Evolutionary conservation across 164 flowering plant genomes (phyloP), one percentile per base, ranked within the genome.

Genomic region (Liquidambar formosana): DNA sequence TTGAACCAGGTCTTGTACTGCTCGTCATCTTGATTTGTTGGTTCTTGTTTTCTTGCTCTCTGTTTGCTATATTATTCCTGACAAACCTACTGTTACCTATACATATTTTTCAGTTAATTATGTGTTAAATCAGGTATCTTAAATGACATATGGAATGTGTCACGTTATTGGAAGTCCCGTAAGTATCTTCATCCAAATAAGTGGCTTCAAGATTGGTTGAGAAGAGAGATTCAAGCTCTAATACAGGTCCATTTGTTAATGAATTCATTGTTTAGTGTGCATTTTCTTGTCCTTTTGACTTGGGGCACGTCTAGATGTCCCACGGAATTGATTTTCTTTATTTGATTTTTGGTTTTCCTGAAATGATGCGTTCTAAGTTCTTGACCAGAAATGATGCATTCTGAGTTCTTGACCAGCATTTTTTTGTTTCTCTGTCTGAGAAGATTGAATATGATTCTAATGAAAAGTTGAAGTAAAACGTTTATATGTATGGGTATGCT

Each of bases 161-260:
- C 69, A 16, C 80, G 79, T 67, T 91, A 76, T 75, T 91, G 98
- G 96, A 89, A 82, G 75, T 75, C 61, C 8, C 61, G 52, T 14
- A 89, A 82, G 72, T 91, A 85, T 86, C 87, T 81, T 67, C 93
- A 80, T 71, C 79, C 82, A 44, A 87, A 83, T 66, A 78, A 41
- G 44, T 87, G 91, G 90, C 84, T 93, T 15, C 82, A 83, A 16
- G 45, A 25, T 64, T 93, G 98, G 97, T 67, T 89, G 83, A 87
- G 67, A 71, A 84, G 97, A 76, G 98, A 93, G 78, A 65, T 91
- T 71, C 97, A 93, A 73, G 91, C 97, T 74, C 74, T 93, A 23
- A 73, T 78, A 74, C 94, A 85, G 97, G 98, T 84, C 25, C 21
- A 11, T 68, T 15, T 43, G 41, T 25, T 15, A 21, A 21, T 52